phyloP scores from a whole-genome alignment of 768 basidiomycete genomes.

The Termitomyces sp. region DNA sequence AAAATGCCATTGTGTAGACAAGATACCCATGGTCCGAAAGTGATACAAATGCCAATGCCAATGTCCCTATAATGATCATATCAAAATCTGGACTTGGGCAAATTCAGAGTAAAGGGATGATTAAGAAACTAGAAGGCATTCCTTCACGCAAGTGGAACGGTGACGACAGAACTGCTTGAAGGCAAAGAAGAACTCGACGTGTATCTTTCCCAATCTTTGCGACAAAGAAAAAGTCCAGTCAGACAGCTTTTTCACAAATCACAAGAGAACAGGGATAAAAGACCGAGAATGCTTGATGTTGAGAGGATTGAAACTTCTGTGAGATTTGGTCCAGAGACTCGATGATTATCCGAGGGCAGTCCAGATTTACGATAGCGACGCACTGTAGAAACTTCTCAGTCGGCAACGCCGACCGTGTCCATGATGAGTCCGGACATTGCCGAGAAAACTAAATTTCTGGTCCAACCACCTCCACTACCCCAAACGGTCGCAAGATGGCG shows the following conservation, averaged over 20 bases:
- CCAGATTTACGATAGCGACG: neutral
- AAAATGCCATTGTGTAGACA: neutral
- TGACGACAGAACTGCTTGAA: neutral
- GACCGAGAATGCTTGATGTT: neutral
- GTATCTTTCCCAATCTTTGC: neutral
- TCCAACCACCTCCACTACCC: conserved; percentile 5
- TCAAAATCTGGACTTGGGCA: neutral
- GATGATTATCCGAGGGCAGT: neutral
- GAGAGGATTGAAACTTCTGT: neutral
- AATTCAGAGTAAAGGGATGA: neutral
- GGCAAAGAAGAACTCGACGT: neutral
- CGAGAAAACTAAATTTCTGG: conserved; percentile 29
- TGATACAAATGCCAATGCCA: neutral
- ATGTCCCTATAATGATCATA: neutral
- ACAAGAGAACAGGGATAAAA: neutral
- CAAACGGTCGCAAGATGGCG: conserved; percentile 35
- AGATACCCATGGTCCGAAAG: neutral
- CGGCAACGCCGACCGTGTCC: neutral
- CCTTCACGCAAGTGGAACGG: neutral
- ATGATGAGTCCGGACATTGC: conserved; percentile 22
- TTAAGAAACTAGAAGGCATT: neutral
- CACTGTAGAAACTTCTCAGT: neutral
- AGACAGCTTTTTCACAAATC: neutral
- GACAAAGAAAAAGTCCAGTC: neutral
- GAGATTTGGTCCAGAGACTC: neutral